phyloP scores from a whole-genome alignment of 2,329 filamentous ascomycete species.

The Lachnellula subtilissima region DNA sequence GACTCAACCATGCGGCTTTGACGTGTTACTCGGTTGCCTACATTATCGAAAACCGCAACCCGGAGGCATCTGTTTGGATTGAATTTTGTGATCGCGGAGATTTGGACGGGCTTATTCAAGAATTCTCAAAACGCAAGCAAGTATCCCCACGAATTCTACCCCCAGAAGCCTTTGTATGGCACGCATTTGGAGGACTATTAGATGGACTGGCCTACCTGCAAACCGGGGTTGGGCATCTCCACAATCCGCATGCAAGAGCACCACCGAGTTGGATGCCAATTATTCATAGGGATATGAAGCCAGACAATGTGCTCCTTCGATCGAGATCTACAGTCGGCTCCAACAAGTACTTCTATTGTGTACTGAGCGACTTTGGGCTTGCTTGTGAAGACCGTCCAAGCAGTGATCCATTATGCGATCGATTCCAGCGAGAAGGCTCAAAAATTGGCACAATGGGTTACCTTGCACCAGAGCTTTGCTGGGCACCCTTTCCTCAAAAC shows the following conservation, averaged over 20 bases:
- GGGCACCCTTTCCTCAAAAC: conserved; percentile 14
- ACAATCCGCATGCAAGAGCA: conserved; percentile 2
- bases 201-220: conserved; percentile 27
- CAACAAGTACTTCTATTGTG: conserved; percentile 23
- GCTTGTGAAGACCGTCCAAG: conserved; percentile 15
- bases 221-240: conserved; percentile 11
- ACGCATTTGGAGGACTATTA: conserved; percentile 23
- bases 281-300: conserved; percentile 29
- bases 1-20: conserved; percentile 19
- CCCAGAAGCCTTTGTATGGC: conserved; percentile 28
- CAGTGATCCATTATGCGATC: conserved; percentile 5
- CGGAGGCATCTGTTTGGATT: conserved; percentile 22
- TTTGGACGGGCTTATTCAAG: conserved; percentile 19
- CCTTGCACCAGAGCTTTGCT: conserved; percentile 23
- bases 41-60: conserved; percentile 3
- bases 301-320: conserved; percentile 27
- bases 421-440: neutral
- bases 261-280: conserved; percentile 21
- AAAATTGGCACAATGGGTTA: conserved; percentile 13
- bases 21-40: conserved; percentile 21
- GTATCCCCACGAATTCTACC: neutral
- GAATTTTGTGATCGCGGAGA: conserved; percentile 29
- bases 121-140: conserved; percentile 10
- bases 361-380: conserved; percentile 29
- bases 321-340: conserved; percentile 20